phyloP scores from a whole-genome alignment of 2,329 filamentous ascomycete species.

The Pseudonectria foliicola region DNA sequence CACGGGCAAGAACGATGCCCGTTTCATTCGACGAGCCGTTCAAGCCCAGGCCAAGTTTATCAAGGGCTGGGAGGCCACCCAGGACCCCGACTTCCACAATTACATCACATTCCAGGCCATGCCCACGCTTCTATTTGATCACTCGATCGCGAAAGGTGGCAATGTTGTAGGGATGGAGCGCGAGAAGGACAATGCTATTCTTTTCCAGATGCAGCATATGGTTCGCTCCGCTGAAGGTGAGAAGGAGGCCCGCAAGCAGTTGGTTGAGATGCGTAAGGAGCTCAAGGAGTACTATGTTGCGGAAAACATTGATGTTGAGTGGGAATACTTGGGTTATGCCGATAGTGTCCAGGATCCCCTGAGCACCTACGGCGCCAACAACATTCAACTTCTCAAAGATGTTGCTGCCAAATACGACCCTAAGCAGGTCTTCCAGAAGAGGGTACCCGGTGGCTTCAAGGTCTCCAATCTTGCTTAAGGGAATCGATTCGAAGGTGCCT shows the following conservation, averaged over 20 bases:
- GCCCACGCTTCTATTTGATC: slow-evolving; percentile 3
- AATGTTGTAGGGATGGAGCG: slow-evolving; percentile 4
- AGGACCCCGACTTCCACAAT: slow-evolving; percentile 5
- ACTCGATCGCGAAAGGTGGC: slow-evolving; percentile 1
- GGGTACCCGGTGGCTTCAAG: slow-evolving; percentile 14
- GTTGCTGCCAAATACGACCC: slow-evolving; percentile 18
- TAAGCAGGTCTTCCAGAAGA: slow-evolving; percentile 19
- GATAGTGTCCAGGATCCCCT: slow-evolving; percentile 14
- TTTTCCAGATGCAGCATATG: slow-evolving; percentile 3
- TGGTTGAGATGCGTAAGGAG: slow-evolving; percentile 1
- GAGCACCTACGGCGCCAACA: slow-evolving; percentile 15
- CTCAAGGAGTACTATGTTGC: neutral
- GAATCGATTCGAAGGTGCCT: too few relatives aligned
- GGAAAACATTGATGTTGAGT: slow-evolving; percentile 11
- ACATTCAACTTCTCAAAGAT: slow-evolving; percentile 13
- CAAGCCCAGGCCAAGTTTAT: slow-evolving; percentile 5
- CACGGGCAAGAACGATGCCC: slow-evolving; percentile 6
- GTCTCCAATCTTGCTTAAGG: slow-evolving; percentile 8
- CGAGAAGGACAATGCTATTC: slow-evolving; percentile 2
- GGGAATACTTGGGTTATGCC: slow-evolving; percentile 15
- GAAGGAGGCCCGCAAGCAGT: neutral
- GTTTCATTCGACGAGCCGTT: slow-evolving; percentile 3
- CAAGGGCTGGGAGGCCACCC: slow-evolving; percentile 4
- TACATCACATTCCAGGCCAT: slow-evolving; percentile 4
- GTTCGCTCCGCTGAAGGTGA: slow-evolving; percentile 2